Conservation (phyloP, 1,284 basidiomycete genomes). For the Malassezia pachydermatis region DNA sequence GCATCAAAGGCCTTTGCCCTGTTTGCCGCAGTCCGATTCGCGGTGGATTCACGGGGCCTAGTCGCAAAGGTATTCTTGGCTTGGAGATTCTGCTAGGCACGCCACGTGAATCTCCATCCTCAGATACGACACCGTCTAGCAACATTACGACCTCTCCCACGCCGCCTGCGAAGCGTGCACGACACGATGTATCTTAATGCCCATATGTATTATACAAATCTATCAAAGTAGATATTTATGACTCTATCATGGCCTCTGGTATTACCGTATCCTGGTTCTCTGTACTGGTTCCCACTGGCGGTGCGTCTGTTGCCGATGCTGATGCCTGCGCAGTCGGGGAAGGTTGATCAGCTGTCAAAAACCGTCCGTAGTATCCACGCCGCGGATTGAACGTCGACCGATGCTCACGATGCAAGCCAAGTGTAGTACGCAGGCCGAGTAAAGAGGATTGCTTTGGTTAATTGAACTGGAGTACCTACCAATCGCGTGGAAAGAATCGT, state of each 20-base stretch:
- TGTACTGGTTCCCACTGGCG: too few species aligned
- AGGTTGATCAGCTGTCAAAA: slow-evolving; percentile 16
- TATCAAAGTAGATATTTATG: background rate
- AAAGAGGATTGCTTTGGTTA: slow-evolving; percentile 33
- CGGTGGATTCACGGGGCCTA: slow-evolving; percentile 29
- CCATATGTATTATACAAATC: background rate
- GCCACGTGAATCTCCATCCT: slow-evolving; percentile 14
- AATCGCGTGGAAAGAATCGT: slow-evolving; percentile 29
- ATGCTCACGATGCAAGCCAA: slow-evolving; percentile 22
- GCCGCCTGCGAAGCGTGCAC: background rate
- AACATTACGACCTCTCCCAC: background rate
- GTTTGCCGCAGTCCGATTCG: slow-evolving; percentile 34
- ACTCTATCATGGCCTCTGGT: background rate
- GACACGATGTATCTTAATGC: background rate
- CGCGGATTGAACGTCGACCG: slow-evolving; percentile 29
- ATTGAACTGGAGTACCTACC: slow-evolving; percentile 18
- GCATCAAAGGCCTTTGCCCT: slow-evolving; percentile 32
- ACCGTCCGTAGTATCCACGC: slow-evolving; percentile 33
- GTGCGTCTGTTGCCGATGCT: background rate
- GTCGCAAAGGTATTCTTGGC: slow-evolving; percentile 23
- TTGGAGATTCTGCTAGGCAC: slow-evolving; percentile 30
- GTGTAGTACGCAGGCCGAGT: slow-evolving; percentile 21
- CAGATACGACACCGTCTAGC: background rate
- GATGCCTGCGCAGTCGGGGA: background rate
- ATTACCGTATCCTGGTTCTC: too few species aligned